Evolutionary conservation across 768 basidiomycete genomes (phyloP).

Genomic region (Pholiota conissans): DNA sequence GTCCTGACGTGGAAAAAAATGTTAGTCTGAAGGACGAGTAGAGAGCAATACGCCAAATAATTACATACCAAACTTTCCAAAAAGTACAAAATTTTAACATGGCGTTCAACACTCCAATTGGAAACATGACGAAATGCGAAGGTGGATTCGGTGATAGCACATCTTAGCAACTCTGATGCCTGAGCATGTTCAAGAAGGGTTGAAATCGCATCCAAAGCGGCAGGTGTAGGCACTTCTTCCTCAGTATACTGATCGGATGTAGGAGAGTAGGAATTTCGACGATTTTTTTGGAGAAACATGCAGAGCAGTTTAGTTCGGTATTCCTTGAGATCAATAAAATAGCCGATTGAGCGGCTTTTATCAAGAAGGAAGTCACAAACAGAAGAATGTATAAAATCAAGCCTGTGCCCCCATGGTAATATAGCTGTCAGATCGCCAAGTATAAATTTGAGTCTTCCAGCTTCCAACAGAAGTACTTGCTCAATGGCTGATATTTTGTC

Average conservation of each 20-base stretch:
- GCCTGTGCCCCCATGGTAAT: neutral
- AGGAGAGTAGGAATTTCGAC: neutral
- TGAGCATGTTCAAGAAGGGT: neutral
- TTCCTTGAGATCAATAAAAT: neutral
- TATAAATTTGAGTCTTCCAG: neutral
- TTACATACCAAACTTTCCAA: too few relatives aligned
- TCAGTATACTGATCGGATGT: neutral
- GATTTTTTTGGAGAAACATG: neutral
- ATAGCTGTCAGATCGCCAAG: neutral
- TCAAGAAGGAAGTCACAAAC: conserved; percentile 6
- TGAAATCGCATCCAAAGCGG: neutral
- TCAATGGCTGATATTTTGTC: too few relatives aligned
- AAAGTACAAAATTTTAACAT: too few relatives aligned
- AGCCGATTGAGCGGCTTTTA: neutral
- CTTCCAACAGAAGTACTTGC: neutral
- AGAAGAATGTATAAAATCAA: conserved; percentile 6
- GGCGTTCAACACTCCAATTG: too few relatives aligned
- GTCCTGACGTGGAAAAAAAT: too few relatives aligned
- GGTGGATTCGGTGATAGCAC: neutral
- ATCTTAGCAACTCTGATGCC: neutral
- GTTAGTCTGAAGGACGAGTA: too few relatives aligned
- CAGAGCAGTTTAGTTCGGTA: neutral
- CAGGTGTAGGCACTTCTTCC: neutral
- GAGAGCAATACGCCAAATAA: too few relatives aligned
- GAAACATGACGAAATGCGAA: neutral